Base-by-base conservation (phyloP, 139 green algal species). In the Chlorella vulgaris region DNA sequence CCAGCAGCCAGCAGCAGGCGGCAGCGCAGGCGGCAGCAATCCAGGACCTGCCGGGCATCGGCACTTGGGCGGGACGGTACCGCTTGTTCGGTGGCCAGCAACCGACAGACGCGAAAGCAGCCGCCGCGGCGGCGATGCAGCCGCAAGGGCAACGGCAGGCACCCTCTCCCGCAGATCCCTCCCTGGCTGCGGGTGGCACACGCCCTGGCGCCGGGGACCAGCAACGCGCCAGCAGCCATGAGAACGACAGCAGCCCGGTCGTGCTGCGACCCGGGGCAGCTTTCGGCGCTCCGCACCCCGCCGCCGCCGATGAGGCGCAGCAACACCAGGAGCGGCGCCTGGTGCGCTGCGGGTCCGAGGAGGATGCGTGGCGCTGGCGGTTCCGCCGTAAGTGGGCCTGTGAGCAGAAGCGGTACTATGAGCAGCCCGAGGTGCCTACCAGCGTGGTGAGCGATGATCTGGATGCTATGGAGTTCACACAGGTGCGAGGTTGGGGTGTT, bases 361-460 rank as follows among this genome's bases (percentile, higher is more conserved):
- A 80, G 38, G 70, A 60, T 21, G 71, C 65, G 5, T 77, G 73
- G 69, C 74, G 66, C 39, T 76, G 65, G 74, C 74, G 71, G 13
- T 81, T 80, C 81, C 58, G 40, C 60, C n/a, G 70, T 2, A 85
- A 85, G 31, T 85, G 81, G 81, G 74, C 79, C 21, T 66, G 70
- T 15, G 81, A 85, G 70, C 81, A 85, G 50, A 28, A 31, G 58
- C 61, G 61, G 19, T 78, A 40, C 40, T 51, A 69, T 26, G 81
- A 85, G 40, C 69, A 83, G 42, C 38, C 33, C 22, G 63, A 26
- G 36, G 65, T 24, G 35, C 21, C 65, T 0, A 33, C 62, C 47
- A 66, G 50, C 65, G 4, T 76, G 33, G 66, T 36, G 26, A 77
- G 58, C 51, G 81, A 85, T 18, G 81, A 85, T 36, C n/a, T 85